phyloP scores from a whole-genome alignment of 345 rosid genomes.

The Lepidium didymum region DNA sequence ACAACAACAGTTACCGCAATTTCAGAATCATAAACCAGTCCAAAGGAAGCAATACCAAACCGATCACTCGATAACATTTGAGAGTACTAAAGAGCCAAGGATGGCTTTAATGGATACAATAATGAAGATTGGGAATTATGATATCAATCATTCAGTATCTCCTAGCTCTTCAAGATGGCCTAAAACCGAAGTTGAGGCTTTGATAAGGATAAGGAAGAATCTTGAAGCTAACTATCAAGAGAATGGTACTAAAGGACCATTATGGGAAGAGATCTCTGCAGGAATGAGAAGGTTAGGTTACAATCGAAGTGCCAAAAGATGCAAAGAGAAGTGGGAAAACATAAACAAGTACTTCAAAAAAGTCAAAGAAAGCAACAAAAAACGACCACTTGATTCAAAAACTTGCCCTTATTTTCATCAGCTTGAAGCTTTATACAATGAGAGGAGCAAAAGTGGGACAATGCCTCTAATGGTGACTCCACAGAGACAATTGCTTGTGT shows the following conservation, averaged over 20 bases:
- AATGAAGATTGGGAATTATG: slow-evolving; percentile 11
- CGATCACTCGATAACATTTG: slow-evolving; percentile 19
- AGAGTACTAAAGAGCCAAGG: slow-evolving; percentile 19
- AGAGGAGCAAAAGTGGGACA: slow-evolving; percentile 36
- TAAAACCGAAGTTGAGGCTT: slow-evolving; percentile 65
- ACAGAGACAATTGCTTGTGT: slow-evolving; percentile 66
- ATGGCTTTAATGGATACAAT: slow-evolving; percentile 2
- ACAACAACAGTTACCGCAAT: slow-evolving; percentile 8
- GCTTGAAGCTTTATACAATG: slow-evolving; percentile 60
- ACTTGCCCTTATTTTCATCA: slow-evolving; percentile 84
- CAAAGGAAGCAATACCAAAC: slow-evolving; percentile 13
- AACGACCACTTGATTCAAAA: slow-evolving; percentile 63
- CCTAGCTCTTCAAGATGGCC: slow-evolving; percentile 84
- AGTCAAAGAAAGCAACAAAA: slow-evolving; percentile 72
- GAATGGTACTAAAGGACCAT: slow-evolving; percentile 62
- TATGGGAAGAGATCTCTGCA: slow-evolving; percentile 84
- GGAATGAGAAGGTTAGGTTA: slow-evolving; percentile 66
- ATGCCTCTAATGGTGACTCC: slow-evolving; percentile 50
- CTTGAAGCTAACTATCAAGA: slow-evolving; percentile 59
- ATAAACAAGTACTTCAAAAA: slow-evolving; percentile 94
- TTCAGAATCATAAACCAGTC: slow-evolving; percentile 13
- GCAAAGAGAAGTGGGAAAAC: slow-evolving; percentile 98
- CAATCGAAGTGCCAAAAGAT: slow-evolving; percentile 68
- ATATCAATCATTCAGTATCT: slow-evolving; percentile 8
- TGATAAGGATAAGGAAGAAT: slow-evolving; percentile 52